A percentile compares a stretch with the other conserved stretches of the same genome.
phyloP scores from a whole-genome alignment of 495 filamentous ascomycete genomes.

The Aspergillus bridgeri region DNA sequence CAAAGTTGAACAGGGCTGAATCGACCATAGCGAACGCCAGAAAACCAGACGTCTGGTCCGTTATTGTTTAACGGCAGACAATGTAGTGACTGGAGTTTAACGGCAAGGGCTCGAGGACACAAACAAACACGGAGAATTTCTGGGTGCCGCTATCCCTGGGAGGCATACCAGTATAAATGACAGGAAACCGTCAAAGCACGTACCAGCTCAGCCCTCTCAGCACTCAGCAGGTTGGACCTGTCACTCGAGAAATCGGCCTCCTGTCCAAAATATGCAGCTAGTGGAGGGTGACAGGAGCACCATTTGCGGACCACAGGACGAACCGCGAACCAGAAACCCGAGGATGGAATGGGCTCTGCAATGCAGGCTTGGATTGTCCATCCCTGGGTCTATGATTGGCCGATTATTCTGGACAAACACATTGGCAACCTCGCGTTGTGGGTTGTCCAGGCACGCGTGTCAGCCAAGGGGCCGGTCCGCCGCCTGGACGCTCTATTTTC shows the following conservation, averaged over 20 bases:
- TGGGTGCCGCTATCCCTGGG: neutral
- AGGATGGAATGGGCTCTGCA: constrained; percentile 1
- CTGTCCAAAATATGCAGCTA: constrained; percentile 13
- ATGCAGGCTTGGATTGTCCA: neutral
- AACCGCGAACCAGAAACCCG: constrained; percentile 2
- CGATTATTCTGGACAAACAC: neutral
- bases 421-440: neutral
- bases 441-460: neutral
- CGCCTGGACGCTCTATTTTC: neutral
- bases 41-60: constrained; percentile 2
- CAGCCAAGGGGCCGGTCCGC: neutral
- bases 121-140: neutral
- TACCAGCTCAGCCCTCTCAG: constrained; percentile 6
- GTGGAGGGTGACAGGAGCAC: constrained; percentile 12
- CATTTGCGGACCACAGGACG: constrained; percentile 12
- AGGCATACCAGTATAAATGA: constrained; percentile 3
- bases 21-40: constrained; percentile 12
- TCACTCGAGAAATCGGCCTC: neutral
- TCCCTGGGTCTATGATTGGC: constrained; percentile 3
- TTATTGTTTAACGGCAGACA: neutral
- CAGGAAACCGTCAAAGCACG: neutral
- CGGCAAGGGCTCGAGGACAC: neutral
- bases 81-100: neutral
- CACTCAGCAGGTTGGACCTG: constrained; percentile 9
- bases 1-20: constrained; percentile 7